A percentile compares a stretch with the other conserved stretches of the same genome.
phyloP scores from a whole-genome alignment of 768 basidiomycete species.

The Psilocybe tampanensis region DNA sequence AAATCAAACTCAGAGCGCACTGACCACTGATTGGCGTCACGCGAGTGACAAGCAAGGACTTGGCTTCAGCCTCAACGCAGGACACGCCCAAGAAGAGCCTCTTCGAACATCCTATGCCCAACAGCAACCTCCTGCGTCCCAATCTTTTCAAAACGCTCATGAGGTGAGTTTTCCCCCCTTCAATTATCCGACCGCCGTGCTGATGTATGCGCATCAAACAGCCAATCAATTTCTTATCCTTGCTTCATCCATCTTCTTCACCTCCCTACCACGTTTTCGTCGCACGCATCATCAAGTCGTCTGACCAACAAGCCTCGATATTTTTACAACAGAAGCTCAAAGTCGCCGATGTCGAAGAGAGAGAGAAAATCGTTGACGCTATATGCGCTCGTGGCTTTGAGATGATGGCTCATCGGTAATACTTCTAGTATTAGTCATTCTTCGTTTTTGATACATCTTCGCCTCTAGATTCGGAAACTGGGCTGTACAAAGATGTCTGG shows the following conservation, averaged over 20 bases:
- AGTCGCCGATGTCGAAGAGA: slow-evolving; percentile 76
- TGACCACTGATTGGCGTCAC: slow-evolving; percentile 46
- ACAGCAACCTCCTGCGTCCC: slow-evolving; percentile 29
- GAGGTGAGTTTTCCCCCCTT: slow-evolving; percentile 49
- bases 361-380: slow-evolving; percentile 84
- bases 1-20: slow-evolving; percentile 29
- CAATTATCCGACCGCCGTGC: slow-evolving; percentile 17
- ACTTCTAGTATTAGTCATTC: slow-evolving; percentile 1
- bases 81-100: slow-evolving; percentile 28
- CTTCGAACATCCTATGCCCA: slow-evolving; percentile 31
- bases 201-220: slow-evolving; percentile 33
- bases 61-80: slow-evolving; percentile 28
- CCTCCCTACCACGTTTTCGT: slow-evolving; percentile 86
- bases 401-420: slow-evolving; percentile 89
- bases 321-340: slow-evolving; percentile 91
- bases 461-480: slow-evolving; percentile 81
- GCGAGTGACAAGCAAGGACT: slow-evolving; percentile 33
- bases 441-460: slow-evolving; percentile 6
- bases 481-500: slow-evolving; percentile 87
- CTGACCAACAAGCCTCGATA: slow-evolving; percentile 89
- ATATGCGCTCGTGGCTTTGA: slow-evolving; percentile 84
- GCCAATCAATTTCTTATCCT: slow-evolving; percentile 89
- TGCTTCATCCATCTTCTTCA: slow-evolving; percentile 82
- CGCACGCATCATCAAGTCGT: slow-evolving; percentile 83
- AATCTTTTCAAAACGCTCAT: slow-evolving; percentile 32